phyloP scores from a whole-genome alignment of 495 filamentous ascomycete species.

The Friedmanniomyces simplex region DNA sequence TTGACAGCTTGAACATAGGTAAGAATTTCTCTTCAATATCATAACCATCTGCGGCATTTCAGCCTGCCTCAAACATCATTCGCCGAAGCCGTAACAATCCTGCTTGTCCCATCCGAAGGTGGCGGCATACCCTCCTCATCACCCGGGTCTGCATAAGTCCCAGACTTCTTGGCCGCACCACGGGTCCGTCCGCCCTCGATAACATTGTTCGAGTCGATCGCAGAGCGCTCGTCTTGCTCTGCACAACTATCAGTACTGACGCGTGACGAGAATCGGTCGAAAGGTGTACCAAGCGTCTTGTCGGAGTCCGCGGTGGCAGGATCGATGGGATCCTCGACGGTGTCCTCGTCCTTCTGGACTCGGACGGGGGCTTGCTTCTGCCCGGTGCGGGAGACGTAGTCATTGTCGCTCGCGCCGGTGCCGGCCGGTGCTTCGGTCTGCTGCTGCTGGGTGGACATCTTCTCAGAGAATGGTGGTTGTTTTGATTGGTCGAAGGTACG shows the following conservation, averaged over 20 bases:
- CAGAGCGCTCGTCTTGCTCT: constrained; percentile 45
- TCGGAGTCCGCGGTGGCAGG: constrained; percentile 39
- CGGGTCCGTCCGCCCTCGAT: constrained; percentile 36
- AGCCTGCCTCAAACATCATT: neutral
- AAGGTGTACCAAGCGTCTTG: constrained; percentile 39
- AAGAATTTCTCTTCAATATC: no score
- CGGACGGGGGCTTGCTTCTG: constrained; percentile 38
- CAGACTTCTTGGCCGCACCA: constrained; percentile 34
- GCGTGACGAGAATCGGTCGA: neutral
- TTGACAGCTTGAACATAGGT: no score
- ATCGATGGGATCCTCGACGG: constrained; percentile 40
- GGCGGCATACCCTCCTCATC: constrained; percentile 39
- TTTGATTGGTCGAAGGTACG: neutral
- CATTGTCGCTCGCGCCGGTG: constrained; percentile 26
- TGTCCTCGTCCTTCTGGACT: constrained; percentile 42
- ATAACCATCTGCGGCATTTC: no score
- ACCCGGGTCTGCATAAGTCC: constrained; percentile 42
- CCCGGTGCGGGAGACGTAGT: constrained; percentile 35
- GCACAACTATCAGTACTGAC: neutral
- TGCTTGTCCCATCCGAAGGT: constrained; percentile 23
- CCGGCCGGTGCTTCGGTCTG: constrained; percentile 13
- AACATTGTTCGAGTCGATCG: constrained; percentile 44
- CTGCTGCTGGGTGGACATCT: neutral
- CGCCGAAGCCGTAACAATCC: constrained; percentile 2
- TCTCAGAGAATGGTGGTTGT: neutral